Evolutionary conservation across 1,139 yeast genomes (phyloP).

Genomic region (Magnusiomyces paraingens): DNA sequence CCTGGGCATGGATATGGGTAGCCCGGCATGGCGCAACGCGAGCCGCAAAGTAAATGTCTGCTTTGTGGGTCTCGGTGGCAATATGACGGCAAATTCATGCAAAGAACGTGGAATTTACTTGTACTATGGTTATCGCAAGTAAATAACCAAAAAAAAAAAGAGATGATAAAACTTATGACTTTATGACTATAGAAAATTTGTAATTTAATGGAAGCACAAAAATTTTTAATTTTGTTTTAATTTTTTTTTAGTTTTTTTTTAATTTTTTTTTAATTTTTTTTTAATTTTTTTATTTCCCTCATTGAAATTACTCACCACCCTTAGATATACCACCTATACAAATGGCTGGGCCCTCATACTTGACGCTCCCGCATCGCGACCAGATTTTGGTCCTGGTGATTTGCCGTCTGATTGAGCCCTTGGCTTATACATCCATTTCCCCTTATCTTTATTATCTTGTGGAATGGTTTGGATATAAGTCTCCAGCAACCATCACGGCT

Average conservation of each 20-base stretch:
- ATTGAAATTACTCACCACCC: not conserved
- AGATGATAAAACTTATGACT: not conserved
- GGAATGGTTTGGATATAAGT: slow-evolving; percentile 47
- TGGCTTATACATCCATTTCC: slow-evolving; percentile 53
- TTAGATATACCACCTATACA: not conserved
- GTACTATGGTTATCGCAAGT: slow-evolving; percentile 29
- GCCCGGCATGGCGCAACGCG: slow-evolving; percentile 29
- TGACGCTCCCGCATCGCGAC: slow-evolving; percentile 26
- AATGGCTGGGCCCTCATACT: slow-evolving; percentile 15
- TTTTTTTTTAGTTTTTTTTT: not conserved
- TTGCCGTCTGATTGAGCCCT: slow-evolving; percentile 49
- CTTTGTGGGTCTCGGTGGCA: slow-evolving; percentile 32
- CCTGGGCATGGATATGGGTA: slow-evolving; percentile 24
- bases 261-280: not conserved
- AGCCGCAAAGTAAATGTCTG: slow-evolving; percentile 32
- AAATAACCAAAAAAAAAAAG: not conserved
- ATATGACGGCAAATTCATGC: slow-evolving; percentile 25
- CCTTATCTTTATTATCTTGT: slow-evolving; percentile 62
- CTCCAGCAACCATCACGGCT: slow-evolving; percentile 46
- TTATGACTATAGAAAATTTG: not conserved
- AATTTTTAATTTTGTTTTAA: not conserved
- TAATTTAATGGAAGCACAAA: not conserved
- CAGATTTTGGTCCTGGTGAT: slow-evolving; percentile 26
- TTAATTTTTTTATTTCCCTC: not conserved
- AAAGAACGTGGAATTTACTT: slow-evolving; percentile 34